These are phyloP conservation scores for Comarum palustre DNA, from an alignment of 306 rosid genomes.

Conservation along the genomic window DNA sequence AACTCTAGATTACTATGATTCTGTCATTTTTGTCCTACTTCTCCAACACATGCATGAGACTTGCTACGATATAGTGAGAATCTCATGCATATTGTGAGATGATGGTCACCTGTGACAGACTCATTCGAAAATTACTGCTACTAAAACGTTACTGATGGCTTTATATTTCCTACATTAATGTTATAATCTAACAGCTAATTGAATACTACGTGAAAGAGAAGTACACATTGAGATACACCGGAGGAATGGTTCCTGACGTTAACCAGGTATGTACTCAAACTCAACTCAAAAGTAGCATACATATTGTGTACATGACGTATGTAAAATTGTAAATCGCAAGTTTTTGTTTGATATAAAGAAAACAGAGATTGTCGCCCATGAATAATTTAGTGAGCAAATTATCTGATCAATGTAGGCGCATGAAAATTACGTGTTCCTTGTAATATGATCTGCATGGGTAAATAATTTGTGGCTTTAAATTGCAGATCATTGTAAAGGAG, in stretches of 20 bases:
- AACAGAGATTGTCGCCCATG: background rate
- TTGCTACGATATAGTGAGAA: background rate
- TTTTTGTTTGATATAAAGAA: too few species aligned
- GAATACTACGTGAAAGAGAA: slow-evolving; percentile 78
- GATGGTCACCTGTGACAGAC: background rate
- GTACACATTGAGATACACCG: slow-evolving; percentile 95
- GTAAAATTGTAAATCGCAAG: too few species aligned
- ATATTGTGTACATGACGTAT: too few species aligned
- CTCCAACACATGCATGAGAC: background rate
- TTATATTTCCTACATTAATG: slow-evolving; percentile 30
- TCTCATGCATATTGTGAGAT: background rate
- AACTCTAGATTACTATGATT: background rate
- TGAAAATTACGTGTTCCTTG: background rate
- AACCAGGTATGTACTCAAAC: slow-evolving; percentile 82
- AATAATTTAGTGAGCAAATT: background rate
- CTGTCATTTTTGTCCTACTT: background rate
- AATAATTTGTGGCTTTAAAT: background rate
- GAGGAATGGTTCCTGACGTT: slow-evolving; percentile 99
- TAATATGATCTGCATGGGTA: background rate
- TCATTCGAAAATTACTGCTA: background rate
- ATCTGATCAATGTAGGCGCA: background rate
- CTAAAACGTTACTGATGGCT: background rate
- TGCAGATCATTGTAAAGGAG: slow-evolving; percentile 89
- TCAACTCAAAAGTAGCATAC: background rate
- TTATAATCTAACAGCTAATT: slow-evolving; percentile 53